Evolutionary conservation across 768 basidiomycete species (phyloP).

Genomic region (Mycena albidolilacea): DNA sequence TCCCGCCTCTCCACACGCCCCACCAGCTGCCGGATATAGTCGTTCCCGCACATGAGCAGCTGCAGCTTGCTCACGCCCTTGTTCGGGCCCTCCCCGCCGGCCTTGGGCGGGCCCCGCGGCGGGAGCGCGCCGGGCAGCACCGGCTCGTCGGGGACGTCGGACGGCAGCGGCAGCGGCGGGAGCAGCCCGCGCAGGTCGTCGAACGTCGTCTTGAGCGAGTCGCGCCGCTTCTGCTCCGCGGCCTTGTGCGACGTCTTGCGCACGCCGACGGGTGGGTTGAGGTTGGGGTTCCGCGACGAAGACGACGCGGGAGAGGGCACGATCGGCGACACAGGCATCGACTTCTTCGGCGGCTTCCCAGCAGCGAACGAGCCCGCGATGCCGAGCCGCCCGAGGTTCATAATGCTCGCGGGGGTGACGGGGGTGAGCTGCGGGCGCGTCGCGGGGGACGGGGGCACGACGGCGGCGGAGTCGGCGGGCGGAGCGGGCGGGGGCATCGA

Average conservation of each 20-base stretch:
- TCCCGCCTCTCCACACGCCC: slow-evolving; percentile 86
- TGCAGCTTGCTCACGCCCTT: slow-evolving; percentile 95
- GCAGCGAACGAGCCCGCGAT: slow-evolving; percentile 52
- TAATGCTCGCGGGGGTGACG: slow-evolving; percentile 92
- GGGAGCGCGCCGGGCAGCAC: slow-evolving; percentile 90
- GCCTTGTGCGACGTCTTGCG: slow-evolving; percentile 93
- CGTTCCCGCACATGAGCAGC: slow-evolving; percentile 91
- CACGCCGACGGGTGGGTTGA: slow-evolving; percentile 55
- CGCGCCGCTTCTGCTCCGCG: slow-evolving; percentile 97
- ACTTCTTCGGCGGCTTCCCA: slow-evolving; percentile 48
- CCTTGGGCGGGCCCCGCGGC: slow-evolving; percentile 90
- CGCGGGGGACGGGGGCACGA: slow-evolving; percentile 25
- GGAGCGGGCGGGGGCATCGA: slow-evolving; percentile 90
- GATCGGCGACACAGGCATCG: slow-evolving; percentile 53
- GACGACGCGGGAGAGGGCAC: slow-evolving; percentile 65
- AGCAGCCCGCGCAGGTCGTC: slow-evolving; percentile 87
- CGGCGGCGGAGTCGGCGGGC: slow-evolving; percentile 42
- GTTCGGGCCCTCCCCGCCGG: slow-evolving; percentile 92
- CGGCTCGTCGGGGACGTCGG: slow-evolving; percentile 82
- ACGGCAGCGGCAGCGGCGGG: slow-evolving; percentile 89
- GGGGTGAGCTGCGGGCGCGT: slow-evolving; percentile 66
- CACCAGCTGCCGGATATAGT: slow-evolving; percentile 85
- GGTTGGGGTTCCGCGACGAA: slow-evolving; percentile 36
- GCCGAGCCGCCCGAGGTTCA: slow-evolving; percentile 85
- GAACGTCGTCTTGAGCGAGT: slow-evolving; percentile 95